phyloP scores from a whole-genome alignment of 176 grass and related monocot species.

The Avena insularis region DNA sequence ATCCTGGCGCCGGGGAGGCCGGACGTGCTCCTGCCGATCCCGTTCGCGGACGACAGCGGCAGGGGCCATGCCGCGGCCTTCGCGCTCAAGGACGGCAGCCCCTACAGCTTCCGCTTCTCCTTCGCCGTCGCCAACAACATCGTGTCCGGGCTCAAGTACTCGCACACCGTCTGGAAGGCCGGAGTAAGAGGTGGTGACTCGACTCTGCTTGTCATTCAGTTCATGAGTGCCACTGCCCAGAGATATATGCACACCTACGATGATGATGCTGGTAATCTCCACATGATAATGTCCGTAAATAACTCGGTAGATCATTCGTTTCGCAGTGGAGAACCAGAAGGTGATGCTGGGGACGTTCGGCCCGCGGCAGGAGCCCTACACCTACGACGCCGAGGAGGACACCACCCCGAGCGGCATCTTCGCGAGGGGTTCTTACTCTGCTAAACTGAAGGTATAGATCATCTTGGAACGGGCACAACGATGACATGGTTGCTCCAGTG shows the following conservation, averaged over 20 bases:
- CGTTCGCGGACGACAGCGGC: slow-evolving; percentile 48
- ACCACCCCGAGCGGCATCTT: slow-evolving; percentile 72
- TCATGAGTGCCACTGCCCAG: no score
- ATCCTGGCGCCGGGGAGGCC: slow-evolving; percentile 58
- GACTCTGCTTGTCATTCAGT: background rate
- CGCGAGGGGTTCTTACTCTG: slow-evolving; percentile 77
- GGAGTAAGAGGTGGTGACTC: slow-evolving; percentile 76
- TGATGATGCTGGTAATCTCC: no score
- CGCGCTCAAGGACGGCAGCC: slow-evolving; percentile 71
- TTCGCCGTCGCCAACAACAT: slow-evolving; percentile 82
- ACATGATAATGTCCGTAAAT: background rate
- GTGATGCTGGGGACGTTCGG: slow-evolving; percentile 90
- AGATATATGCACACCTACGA: no score
- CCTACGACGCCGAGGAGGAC: slow-evolving; percentile 74
- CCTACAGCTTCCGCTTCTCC: slow-evolving; percentile 77
- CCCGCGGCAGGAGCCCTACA: slow-evolving; percentile 71
- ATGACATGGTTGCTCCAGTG: background rate
- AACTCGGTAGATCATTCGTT: background rate
- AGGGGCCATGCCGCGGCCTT: slow-evolving; percentile 52
- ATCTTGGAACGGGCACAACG: background rate
- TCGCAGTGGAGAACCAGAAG: slow-evolving; percentile 77
- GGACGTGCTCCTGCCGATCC: slow-evolving; percentile 61
- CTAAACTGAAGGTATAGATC: slow-evolving; percentile 64
- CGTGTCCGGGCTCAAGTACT: slow-evolving; percentile 85
- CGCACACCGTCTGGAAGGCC: slow-evolving; percentile 85